Evolutionary conservation across 2,329 filamentous ascomycete genomes (phyloP).

Genomic region (Microsporum ferrugineum): DNA sequence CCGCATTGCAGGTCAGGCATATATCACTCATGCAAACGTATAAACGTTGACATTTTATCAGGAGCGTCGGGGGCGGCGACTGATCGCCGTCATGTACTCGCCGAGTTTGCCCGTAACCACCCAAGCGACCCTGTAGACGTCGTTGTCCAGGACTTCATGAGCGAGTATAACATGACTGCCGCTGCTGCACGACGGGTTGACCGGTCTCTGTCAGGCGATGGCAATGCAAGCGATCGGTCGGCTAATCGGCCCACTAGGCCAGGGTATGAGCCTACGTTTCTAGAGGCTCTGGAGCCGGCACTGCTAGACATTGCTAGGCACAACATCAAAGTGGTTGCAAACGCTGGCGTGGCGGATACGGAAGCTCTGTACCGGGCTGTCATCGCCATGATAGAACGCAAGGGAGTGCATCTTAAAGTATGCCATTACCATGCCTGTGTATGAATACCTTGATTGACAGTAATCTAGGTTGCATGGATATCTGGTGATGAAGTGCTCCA

Average conservation of each 20-base stretch:
- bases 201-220: slow-evolving; percentile 18
- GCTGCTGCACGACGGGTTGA: slow-evolving; percentile 31
- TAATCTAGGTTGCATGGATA: slow-evolving; percentile 36
- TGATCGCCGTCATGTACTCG: slow-evolving; percentile 37
- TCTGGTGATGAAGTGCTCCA: slow-evolving; percentile 37
- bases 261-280: slow-evolving; percentile 43
- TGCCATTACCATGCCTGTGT: not conserved
- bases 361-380: slow-evolving; percentile 32
- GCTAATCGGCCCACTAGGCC: slow-evolving; percentile 19
- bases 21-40: not conserved
- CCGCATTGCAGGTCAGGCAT: slow-evolving; percentile 21
- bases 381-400: slow-evolving; percentile 26
- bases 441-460: not conserved
- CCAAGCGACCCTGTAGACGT: slow-evolving; percentile 37
- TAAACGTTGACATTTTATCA: slow-evolving; percentile 8
- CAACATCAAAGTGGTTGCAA: slow-evolving; percentile 35
- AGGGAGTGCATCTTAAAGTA: slow-evolving; percentile 33
- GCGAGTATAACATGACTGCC: slow-evolving; percentile 43
- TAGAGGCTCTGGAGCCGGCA: slow-evolving; percentile 37
- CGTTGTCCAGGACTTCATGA: slow-evolving; percentile 39
- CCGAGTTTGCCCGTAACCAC: slow-evolving; percentile 32
- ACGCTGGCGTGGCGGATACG: slow-evolving; percentile 36
- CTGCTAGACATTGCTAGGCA: slow-evolving; percentile 30
- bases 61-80: slow-evolving; percentile 37
- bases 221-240: slow-evolving; percentile 8